Evolutionary conservation across 2,329 filamentous ascomycete genomes (phyloP).

Genomic region (Ascocoryne sarcoides): DNA sequence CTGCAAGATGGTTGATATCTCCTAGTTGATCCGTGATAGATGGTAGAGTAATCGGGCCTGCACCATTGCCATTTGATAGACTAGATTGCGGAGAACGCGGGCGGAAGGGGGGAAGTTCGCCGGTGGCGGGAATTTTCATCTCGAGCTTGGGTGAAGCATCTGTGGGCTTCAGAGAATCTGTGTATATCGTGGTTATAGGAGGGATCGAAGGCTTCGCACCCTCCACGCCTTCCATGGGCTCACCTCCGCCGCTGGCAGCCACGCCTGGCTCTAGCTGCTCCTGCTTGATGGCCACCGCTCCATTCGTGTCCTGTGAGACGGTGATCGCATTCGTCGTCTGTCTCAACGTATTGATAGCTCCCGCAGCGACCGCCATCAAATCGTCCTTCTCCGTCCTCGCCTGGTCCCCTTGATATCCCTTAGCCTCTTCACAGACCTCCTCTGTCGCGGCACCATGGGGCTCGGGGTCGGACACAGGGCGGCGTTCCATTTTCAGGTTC

Average conservation of each 20-base stretch:
- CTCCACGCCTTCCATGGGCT: conserved; percentile 18
- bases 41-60: conserved; percentile 22
- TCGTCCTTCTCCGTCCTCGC: conserved; percentile 6
- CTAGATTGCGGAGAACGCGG: conserved; percentile 20
- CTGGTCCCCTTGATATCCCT: background rate
- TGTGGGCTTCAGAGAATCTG: conserved; percentile 7
- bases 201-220: conserved; percentile 16
- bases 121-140: conserved; percentile 8
- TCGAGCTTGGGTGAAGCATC: conserved; percentile 14
- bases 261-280: background rate
- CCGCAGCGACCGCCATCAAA: conserved; percentile 9
- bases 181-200: conserved; percentile 11
- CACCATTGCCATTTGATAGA: conserved; percentile 19
- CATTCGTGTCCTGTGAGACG: background rate
- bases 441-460: no score
- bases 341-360: conserved; percentile 9
- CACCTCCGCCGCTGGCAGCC: conserved; percentile 1
- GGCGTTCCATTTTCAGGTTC: conserved; percentile 10
- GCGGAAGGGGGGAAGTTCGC: conserved; percentile 25
- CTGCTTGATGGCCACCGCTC: background rate
- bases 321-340: conserved; percentile 8
- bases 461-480: no score
- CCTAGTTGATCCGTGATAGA: conserved; percentile 25
- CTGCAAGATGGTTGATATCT: conserved; percentile 22
- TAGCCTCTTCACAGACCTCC: conserved; percentile 1